phyloP scores from a whole-genome alignment of 2,329 filamentous ascomycete genomes.

The Aspergillus cejpii region DNA sequence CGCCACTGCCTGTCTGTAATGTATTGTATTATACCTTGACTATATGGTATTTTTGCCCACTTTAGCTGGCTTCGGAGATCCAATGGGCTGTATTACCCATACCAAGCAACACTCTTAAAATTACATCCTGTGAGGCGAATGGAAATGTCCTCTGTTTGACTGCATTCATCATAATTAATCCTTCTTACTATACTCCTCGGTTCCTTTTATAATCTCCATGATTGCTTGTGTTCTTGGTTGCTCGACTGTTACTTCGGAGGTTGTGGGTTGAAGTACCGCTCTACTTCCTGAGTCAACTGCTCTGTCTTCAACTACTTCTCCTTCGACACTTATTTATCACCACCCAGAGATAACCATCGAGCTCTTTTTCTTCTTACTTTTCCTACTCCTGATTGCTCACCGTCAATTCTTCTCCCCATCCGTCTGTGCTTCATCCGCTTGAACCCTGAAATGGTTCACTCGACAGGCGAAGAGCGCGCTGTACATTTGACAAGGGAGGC shows the following conservation, averaged over 20 bases:
- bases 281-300: not conserved
- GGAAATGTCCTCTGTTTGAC: not conserved
- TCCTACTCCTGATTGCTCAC: slow-evolving; percentile 8
- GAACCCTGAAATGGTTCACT: slow-evolving; percentile 37
- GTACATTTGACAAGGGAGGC: slow-evolving; percentile 43
- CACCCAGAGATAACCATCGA: not conserved
- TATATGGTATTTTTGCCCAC: not conserved
- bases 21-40: not conserved
- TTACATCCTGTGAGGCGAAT: too few relatives aligned
- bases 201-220: slow-evolving; percentile 13
- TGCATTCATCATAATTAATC: not conserved
- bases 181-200: not conserved
- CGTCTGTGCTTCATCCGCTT: not conserved
- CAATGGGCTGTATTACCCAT: not conserved
- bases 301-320: slow-evolving; percentile 1
- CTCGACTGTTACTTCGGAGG: slow-evolving; percentile 14
- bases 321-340: slow-evolving; percentile 2
- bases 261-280: slow-evolving; percentile 15
- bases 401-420: slow-evolving; percentile 10
- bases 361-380: slow-evolving; percentile 1
- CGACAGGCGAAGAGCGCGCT: slow-evolving; percentile 42
- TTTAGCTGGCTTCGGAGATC: not conserved
- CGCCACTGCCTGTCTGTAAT: not conserved
- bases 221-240: slow-evolving; percentile 14
- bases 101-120: not conserved